These are phyloP conservation scores for Suillus spraguei DNA, from an alignment of 768 basidiomycete species.

Conservation along the genomic window DNA sequence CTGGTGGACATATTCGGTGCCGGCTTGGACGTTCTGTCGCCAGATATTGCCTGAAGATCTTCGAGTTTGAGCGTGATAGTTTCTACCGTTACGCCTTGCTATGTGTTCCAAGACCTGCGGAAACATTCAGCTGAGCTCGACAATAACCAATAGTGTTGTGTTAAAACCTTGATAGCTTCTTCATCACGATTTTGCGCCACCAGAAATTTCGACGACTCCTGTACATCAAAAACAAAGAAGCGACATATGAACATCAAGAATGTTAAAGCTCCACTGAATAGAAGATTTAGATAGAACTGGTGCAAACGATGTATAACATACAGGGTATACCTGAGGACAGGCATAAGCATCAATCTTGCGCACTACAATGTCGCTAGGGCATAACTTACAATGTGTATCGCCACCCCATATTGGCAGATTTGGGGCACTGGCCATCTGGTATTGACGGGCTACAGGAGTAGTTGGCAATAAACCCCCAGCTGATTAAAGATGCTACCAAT, in stretches of 20 bases:
- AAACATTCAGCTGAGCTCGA: background rate
- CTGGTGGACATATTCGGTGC: conserved; percentile 24
- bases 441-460: conserved; percentile 47
- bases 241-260: conserved; percentile 56
- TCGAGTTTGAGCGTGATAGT: conserved; percentile 48
- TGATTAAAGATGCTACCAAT: conserved; percentile 51
- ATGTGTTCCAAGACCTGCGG: conserved; percentile 49
- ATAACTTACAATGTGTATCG: conserved; percentile 49
- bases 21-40: conserved; percentile 16
- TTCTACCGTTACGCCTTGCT: conserved; percentile 49
- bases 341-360: conserved; percentile 11
- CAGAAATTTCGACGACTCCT: conserved; percentile 66
- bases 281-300: conserved; percentile 6
- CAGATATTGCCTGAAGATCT: conserved; percentile 38
- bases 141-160: background rate
- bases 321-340: conserved; percentile 40
- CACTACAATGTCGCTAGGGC: background rate
- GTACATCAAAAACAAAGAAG: conserved; percentile 57
- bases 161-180: conserved; percentile 51
- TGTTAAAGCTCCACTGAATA: conserved; percentile 46
- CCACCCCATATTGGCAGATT: conserved; percentile 61
- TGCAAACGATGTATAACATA: conserved; percentile 24
- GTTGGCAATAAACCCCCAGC: conserved; percentile 58
- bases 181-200: conserved; percentile 57
- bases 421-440: conserved; percentile 43